These are phyloP conservation scores for Kockiozyma suomiensis DNA, from an alignment of 805 yeast species.

Conservation along the genomic window DNA sequence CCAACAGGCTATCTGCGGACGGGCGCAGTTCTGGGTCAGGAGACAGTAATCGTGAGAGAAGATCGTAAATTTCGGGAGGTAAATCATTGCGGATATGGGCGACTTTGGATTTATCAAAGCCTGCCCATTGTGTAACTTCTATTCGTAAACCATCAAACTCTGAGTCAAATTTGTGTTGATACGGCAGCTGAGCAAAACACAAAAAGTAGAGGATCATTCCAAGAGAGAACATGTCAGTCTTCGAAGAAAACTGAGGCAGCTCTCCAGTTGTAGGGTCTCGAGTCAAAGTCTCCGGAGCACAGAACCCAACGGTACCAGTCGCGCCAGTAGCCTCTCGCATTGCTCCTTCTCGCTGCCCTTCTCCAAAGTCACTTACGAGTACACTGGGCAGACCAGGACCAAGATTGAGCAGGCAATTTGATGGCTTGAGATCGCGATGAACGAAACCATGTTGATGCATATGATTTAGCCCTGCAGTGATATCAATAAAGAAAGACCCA, in stretches of 20 bases:
- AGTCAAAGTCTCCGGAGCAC: constrained; percentile 77
- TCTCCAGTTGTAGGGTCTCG: constrained; percentile 38
- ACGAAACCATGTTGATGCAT: constrained; percentile 73
- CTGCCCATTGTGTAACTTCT: constrained; percentile 43
- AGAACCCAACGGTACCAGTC: constrained; percentile 85
- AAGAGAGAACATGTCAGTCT: constrained; percentile 78
- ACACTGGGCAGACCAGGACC: constrained; percentile 58
- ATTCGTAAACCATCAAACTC: constrained; percentile 43
- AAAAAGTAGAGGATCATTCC: constrained; percentile 81
- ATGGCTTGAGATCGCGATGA: constrained; percentile 89
- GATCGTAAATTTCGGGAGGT: constrained; percentile 41
- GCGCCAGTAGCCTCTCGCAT: constrained; percentile 70
- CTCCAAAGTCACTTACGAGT: constrained; percentile 87
- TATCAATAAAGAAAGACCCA: constrained; percentile 66
- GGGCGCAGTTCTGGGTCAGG: constrained; percentile 48
- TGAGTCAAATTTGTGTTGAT: constrained; percentile 39
- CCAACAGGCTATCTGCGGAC: constrained; percentile 47
- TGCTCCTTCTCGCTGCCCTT: constrained; percentile 74
- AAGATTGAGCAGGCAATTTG: constrained; percentile 66
- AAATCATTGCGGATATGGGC: constrained; percentile 37
- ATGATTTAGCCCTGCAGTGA: constrained; percentile 68
- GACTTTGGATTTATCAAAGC: constrained; percentile 39
- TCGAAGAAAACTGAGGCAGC: constrained; percentile 62
- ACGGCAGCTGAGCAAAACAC: constrained; percentile 74
- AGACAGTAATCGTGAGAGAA: constrained; percentile 48